Base-by-base conservation (phyloP, 2,329 filamentous ascomycete genomes). In the Akanthomyces muscarius region DNA sequence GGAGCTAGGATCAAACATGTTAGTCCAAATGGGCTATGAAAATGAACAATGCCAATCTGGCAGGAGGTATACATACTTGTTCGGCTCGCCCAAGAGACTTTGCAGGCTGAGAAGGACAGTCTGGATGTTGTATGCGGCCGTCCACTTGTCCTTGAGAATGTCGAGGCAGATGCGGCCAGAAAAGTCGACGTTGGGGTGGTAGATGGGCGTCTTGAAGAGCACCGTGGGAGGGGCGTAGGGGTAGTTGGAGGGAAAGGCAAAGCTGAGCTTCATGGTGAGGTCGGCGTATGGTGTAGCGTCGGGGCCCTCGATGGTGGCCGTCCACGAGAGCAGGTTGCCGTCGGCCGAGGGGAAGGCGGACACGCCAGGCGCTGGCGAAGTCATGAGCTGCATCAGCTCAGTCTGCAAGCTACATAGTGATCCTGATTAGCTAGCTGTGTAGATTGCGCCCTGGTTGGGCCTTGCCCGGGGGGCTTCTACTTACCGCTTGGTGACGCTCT, bases 131-230 rank as follows among this genome's bases (percentile, higher is more conserved):
- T 97, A 96, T 50, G 96, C 93, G 21, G 95, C 92, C 64, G 92
- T 97, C 95, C 95, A 99, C 81, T 97, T 97, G 77, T 98, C 95
- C 83, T 97, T 98, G 68, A 99, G 83, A 69, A 99, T 99, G 73
- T 99, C 96, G 65, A 99, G 83, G 76, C 95, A 99, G 77, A 99
- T 99, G 63, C 95, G 86, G 47, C 95, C 95, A 4, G 90, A 93
- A 80, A 99, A 97, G 79, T 99, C 95, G 70, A 99, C 91, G 71
- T 99, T 99, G 61, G 95, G 95, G 77, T 99, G 95, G 82, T 98
- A 99, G 78, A 99, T 97, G 44, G 95, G 95, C 7, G 96, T 99
- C 81, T 93, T 96, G 87, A 97, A 99, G 64, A 97, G 84, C 21
- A 99, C 95, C 2, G 89, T 92, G 0, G 95, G 95, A 25, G 95